These are phyloP conservation scores for Penicillium verhagenii DNA, from an alignment of 495 filamentous ascomycete genomes.

Conservation along the genomic window DNA sequence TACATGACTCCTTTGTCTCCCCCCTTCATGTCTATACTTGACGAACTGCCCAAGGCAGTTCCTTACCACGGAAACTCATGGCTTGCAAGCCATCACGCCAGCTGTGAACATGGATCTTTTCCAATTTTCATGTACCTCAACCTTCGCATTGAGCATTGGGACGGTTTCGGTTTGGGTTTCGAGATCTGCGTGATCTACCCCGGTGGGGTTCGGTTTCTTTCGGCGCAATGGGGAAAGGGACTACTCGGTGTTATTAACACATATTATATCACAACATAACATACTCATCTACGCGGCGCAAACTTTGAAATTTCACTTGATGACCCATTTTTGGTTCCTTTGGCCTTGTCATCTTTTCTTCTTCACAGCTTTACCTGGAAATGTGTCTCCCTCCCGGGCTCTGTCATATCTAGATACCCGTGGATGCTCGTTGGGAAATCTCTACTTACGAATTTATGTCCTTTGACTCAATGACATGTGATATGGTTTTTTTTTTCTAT, in stretches of 20 bases:
- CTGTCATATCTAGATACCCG: conserved; percentile 16
- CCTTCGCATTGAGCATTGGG: conserved; percentile 11
- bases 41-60: neutral
- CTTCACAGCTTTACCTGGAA: neutral
- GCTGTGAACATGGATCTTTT: conserved; percentile 1
- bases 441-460: conserved; percentile 3
- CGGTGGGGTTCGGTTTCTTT: conserved; percentile 3
- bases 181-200: conserved; percentile 6
- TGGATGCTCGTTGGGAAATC: neutral
- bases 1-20: conserved; percentile 1
- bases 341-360: too few species aligned
- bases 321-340: neutral
- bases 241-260: conserved; percentile 7
- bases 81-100: conserved; percentile 5
- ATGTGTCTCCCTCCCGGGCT: neutral
- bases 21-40: conserved; percentile 19
- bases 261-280: conserved; percentile 9
- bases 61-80: conserved; percentile 2
- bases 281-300: conserved; percentile 13
- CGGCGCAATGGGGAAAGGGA: conserved; percentile 14
- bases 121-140: neutral
- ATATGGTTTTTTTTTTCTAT: too few species aligned
- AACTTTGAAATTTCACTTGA: neutral
- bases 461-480: neutral
- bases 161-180: conserved; percentile 11